Evolutionary conservation across 805 yeast species (phyloP), one percentile per base, ranked within the genome.

Genomic region (Wickerhamiella nectarea): DNA sequence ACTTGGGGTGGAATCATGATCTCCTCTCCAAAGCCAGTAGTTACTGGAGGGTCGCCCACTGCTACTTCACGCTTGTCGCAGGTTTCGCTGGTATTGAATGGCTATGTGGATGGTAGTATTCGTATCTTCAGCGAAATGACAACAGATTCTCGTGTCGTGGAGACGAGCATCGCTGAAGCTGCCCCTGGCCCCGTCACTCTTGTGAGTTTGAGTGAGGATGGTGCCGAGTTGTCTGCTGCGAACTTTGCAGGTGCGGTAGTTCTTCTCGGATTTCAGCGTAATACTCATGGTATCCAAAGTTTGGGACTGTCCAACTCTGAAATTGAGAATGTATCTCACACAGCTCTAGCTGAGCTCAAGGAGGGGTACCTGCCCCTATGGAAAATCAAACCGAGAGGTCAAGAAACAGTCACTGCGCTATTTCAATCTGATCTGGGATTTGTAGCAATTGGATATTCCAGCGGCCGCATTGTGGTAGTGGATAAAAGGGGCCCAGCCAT

Each of bases 1-100:
- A 75, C 78, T 45, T 85, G 94, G 94, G 66, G 74, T 34, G 84
- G 94, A n/a, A 74, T 84, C 69, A 69, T 80, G 66, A 66, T 73
- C 7, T 61, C 71, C n/a, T 59, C 76, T 0, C 59, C 63, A 11
- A 67, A 63, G 8, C 62, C 72, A 7, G 60, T 85, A 4, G 64
- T 87, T 28, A 70, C 68, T 44, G 98, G 98, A 39, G 98, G 99
- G 4, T 72, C 77, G 2, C 80, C 94, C 0, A 63, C 69, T 25
- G 68, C 71, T 18, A 65, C 64, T 24, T 59, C 69, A 33, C 69
- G 76, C 40, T 62, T 62, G 46, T 76, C 72, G 28, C 61, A 85
- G 24, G 71, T 82, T 1, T 78, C 95, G 0, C 54, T 53, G 14
- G 39, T 51, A 31, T 43, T 48, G 8, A 33, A 45, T n/a, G 97